Evolutionary conservation across 2,329 filamentous ascomycete genomes (phyloP), one percentile per base, ranked within the genome.

Genomic region (Alternaria sp.): DNA sequence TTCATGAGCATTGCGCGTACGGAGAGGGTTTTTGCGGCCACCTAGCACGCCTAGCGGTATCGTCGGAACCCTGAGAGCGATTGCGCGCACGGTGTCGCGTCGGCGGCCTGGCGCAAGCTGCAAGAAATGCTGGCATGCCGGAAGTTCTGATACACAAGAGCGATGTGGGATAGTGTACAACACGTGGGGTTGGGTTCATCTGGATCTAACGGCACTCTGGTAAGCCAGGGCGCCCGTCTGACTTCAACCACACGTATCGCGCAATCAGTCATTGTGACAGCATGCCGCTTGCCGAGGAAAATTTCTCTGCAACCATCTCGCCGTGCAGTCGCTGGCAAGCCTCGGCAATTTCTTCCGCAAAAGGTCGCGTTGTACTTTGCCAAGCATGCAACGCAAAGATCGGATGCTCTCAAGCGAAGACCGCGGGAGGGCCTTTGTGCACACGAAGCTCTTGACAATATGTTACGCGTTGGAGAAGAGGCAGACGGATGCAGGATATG

Each of bases 371-470:
- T 48, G 55, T 45, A 53, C 59, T 44, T 32, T 54, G 67, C 69
- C 66, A 70, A 68, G 66, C 40, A 65, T 67, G 67, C 60, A 67
- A 65, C 67, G 58, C 51, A 30, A 60, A 65, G 57, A 62, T 53
- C 43, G 41, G 43, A 43, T 59, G 54, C 40, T 32, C 45, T 52
- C 50, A 66, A 49, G 61, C 63, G 55, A 59, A 54, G 43, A 43
- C 22, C 38, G 30, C 44, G 44, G 46, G 25, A 48, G 41, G 43
- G 46, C 52, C 40, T 32, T 45, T 41, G 28, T 44, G 46, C 46
- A 46, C 38, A 52, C 45, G 18, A 52, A 30, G 20, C 55, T 52
- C 20, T 45, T 20, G 14, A 43, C 52, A 30, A 45, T n/a, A 11
- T 22, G 20, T 27, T 27, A 41, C 41, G 40, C 22, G 36, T 41